A percentile compares a stretch with the other conserved stretches of the same genome.
phyloP scores from a whole-genome alignment of 192 early-diverging fungal genomes.

The Umbelopsis vinacea region DNA sequence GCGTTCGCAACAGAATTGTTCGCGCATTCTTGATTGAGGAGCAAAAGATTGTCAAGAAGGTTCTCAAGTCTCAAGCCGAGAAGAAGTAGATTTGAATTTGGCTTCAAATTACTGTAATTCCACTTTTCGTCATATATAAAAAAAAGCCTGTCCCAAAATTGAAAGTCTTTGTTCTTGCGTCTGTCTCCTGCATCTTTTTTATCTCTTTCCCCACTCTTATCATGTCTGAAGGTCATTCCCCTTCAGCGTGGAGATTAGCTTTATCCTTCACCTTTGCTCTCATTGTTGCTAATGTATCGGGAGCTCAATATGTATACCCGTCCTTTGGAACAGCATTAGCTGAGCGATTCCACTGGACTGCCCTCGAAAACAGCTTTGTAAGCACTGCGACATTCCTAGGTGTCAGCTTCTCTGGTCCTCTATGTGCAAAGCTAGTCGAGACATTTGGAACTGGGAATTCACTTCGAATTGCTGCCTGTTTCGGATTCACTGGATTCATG shows the following conservation, averaged over 20 bases:
- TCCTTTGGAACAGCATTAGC: conserved; percentile 32
- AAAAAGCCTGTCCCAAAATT: conserved; percentile 8
- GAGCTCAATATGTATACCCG: conserved; percentile 39
- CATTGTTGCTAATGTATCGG: conserved; percentile 36
- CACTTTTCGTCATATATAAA: conserved; percentile 4
- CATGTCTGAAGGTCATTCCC: conserved; percentile 8
- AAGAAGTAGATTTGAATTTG: conserved; percentile 25
- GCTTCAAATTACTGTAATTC: background rate
- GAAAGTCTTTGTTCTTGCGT: background rate
- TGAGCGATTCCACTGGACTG: conserved; percentile 34
- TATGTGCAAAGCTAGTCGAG: conserved; percentile 37
- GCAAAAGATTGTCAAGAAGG: conserved; percentile 99
- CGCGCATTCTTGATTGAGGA: conserved; percentile 99
- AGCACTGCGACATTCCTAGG: conserved; percentile 39
- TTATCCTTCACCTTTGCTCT: conserved; percentile 39
- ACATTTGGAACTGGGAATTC: conserved; percentile 17
- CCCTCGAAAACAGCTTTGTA: conserved; percentile 39
- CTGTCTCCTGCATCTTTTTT: background rate
- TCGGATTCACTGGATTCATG: conserved; percentile 28
- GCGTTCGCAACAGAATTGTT: conserved; percentile 83
- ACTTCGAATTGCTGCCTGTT: conserved; percentile 21
- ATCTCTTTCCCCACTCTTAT: background rate
- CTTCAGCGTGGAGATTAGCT: conserved; percentile 23
- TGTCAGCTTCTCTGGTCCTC: conserved; percentile 37
- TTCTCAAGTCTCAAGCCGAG: conserved; percentile 81